phyloP scores from a whole-genome alignment of 2,329 filamentous ascomycete species.

The Colletotrichum plurivorum region DNA sequence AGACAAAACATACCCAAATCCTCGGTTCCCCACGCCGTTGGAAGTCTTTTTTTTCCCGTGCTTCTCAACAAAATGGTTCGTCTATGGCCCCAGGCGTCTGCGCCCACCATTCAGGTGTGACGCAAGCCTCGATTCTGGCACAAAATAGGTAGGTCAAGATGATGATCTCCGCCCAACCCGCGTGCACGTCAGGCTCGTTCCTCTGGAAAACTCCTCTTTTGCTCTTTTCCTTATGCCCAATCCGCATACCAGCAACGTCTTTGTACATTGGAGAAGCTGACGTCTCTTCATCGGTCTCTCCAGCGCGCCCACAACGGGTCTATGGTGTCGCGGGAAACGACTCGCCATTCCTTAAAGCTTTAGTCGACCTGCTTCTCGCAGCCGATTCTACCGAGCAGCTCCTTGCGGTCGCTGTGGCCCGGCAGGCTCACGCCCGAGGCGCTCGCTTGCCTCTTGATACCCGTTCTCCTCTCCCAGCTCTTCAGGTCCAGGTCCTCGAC shows the following conservation, averaged over 20 bases:
- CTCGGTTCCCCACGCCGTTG: constrained; percentile 7
- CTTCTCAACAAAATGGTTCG: no score
- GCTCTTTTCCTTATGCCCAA: background rate
- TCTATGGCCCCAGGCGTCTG: background rate
- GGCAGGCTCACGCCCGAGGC: constrained; percentile 76
- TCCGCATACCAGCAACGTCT: constrained; percentile 2
- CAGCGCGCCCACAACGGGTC: background rate
- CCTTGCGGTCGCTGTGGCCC: constrained; percentile 83
- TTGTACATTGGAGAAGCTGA: constrained; percentile 14
- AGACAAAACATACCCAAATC: background rate
- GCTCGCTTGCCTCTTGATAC: constrained; percentile 67
- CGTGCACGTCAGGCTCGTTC: no score
- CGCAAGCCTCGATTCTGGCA: constrained; percentile 31
- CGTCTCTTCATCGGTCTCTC: background rate
- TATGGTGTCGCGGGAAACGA: no score
- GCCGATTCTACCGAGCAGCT: constrained; percentile 84
- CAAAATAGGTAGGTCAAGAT: constrained; percentile 17
- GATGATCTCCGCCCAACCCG: background rate
- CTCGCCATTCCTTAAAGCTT: background rate
- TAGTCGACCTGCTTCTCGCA: constrained; percentile 81
- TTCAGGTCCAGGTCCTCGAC: constrained; percentile 79
- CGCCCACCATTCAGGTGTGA: constrained; percentile 33
- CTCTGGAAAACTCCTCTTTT: constrained; percentile 1
- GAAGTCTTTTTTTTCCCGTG: constrained; percentile 15
- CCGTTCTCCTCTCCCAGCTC: constrained; percentile 71